A percentile compares a stretch with the other conserved stretches of the same genome.
phyloP scores from a whole-genome alignment of 345 rosid genomes.

The Firmiana major region DNA sequence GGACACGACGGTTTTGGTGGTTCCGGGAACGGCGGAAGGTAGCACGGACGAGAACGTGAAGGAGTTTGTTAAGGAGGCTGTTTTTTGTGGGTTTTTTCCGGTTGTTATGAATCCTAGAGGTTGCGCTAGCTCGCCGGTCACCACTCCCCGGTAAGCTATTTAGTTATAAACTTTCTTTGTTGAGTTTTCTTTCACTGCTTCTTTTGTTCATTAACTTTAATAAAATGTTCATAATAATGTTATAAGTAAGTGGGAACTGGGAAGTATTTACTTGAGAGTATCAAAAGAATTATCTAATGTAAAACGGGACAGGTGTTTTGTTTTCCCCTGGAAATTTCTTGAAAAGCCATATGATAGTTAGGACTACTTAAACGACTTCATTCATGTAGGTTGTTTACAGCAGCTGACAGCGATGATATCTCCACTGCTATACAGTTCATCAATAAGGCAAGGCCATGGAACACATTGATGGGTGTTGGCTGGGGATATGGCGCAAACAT shows the following conservation, averaged over 20 bases:
- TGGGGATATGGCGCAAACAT: slow-evolving; percentile 92
- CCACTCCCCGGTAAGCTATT: slow-evolving; percentile 67
- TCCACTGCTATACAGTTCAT: slow-evolving; percentile 66
- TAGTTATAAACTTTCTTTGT: background rate
- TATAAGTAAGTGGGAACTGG: background rate
- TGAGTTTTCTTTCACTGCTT: background rate
- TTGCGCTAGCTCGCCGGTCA: slow-evolving; percentile 87
- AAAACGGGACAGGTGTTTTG: background rate
- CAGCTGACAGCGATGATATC: slow-evolving; percentile 96
- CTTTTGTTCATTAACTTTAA: background rate
- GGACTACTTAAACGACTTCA: slow-evolving; percentile 31
- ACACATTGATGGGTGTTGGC: slow-evolving; percentile 78
- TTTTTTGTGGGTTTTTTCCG: slow-evolving; percentile 65
- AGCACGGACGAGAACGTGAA: slow-evolving; percentile 55
- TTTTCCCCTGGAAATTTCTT: background rate
- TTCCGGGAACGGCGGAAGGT: slow-evolving; percentile 81
- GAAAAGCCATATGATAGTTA: slow-evolving; percentile 22
- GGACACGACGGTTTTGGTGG: slow-evolving; percentile 73
- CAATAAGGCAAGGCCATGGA: slow-evolving; percentile 82
- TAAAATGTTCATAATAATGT: background rate
- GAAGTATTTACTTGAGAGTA: background rate
- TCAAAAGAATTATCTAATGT: background rate
- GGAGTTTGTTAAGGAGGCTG: slow-evolving; percentile 58
- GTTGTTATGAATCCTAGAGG: slow-evolving; percentile 96
- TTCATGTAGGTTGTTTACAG: slow-evolving; percentile 86